Conservation (phyloP, 225 moss, liverwort and hornwort species). For the Sphagnum contortum region DNA sequence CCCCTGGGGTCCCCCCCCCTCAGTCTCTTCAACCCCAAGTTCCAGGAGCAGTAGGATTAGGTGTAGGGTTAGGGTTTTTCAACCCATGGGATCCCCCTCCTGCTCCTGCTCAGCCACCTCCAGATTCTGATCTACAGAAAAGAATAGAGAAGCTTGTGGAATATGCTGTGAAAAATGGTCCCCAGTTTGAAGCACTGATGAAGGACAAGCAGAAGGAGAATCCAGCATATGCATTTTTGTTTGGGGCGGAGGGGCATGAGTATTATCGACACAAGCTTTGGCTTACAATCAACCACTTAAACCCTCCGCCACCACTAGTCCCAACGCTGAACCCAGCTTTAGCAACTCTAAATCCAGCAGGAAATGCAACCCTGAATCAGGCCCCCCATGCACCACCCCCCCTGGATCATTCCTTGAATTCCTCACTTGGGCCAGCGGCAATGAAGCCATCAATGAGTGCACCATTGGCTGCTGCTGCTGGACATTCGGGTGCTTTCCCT, state of each 20-base stretch:
- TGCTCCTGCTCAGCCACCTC: constrained; percentile 60
- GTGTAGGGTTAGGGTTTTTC: constrained; percentile 60
- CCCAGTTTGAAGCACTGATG: constrained; percentile 98
- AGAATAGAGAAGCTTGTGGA: constrained; percentile 95
- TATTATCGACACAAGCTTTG: constrained; percentile 91
- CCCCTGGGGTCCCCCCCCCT: constrained; percentile 9
- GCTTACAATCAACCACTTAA: constrained; percentile 62
- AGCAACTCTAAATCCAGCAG: constrained; percentile 53
- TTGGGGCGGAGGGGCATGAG: constrained; percentile 89
- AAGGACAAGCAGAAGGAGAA: constrained; percentile 99
- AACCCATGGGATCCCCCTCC: constrained; percentile 90
- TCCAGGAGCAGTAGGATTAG: constrained; percentile 38
- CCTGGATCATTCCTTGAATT: constrained; percentile 42
- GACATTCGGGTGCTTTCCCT: constrained; percentile 36
- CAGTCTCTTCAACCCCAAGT: constrained; percentile 24
- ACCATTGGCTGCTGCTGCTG: constrained; percentile 21
- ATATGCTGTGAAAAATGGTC: constrained; percentile 96
- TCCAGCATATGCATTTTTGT: constrained; percentile 81
- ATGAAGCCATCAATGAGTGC: constrained; percentile 42
- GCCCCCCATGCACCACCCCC: constrained; percentile 41
- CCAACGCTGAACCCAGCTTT: constrained; percentile 43
- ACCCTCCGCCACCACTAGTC: constrained; percentile 17
- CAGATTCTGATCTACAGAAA: constrained; percentile 80
- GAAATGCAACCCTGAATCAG: constrained; percentile 39
- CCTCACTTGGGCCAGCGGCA: constrained; percentile 30